Evolutionary conservation across 495 filamentous ascomycete genomes (phyloP).

Genomic region (Neurospora sp.): DNA sequence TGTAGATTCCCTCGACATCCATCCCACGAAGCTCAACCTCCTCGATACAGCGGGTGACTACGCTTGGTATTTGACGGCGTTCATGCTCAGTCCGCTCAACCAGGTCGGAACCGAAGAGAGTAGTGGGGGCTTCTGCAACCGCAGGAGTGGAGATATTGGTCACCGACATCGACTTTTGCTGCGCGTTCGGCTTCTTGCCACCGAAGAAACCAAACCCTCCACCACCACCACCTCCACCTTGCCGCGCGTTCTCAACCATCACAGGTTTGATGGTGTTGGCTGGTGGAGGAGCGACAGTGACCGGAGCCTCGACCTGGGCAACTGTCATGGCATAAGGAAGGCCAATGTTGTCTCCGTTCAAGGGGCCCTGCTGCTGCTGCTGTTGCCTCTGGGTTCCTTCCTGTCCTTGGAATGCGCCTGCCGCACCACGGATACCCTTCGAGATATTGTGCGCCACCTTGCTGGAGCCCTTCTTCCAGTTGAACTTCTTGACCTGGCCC

Average conservation of each 20-base stretch:
- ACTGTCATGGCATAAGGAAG: slow-evolving; percentile 53
- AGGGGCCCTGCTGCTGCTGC: slow-evolving; percentile 29
- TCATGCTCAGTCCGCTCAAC: slow-evolving; percentile 80
- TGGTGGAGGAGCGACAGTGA: slow-evolving; percentile 13
- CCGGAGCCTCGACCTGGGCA: slow-evolving; percentile 36
- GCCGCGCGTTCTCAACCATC: slow-evolving; percentile 45
- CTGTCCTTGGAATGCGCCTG: slow-evolving; percentile 43
- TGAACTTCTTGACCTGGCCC: slow-evolving; percentile 87
- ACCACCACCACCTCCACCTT: slow-evolving; percentile 20
- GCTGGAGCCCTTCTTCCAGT: slow-evolving; percentile 95
- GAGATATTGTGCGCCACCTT: slow-evolving; percentile 86
- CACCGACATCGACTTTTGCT: slow-evolving; percentile 43
- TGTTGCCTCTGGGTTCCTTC: slow-evolving; percentile 14
- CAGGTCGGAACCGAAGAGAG: slow-evolving; percentile 86
- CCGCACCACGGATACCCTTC: slow-evolving; percentile 83
- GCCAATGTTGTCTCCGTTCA: slow-evolving; percentile 46
- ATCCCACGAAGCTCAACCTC: slow-evolving; percentile 96
- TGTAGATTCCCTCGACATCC: slow-evolving; percentile 96
- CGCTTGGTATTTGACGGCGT: slow-evolving; percentile 76
- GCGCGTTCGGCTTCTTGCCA: slow-evolving; percentile 27
- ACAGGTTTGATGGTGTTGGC: slow-evolving; percentile 14
- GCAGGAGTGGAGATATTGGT: slow-evolving; percentile 40
- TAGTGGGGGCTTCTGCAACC: slow-evolving; percentile 46
- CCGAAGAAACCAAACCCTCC: slow-evolving; percentile 63
- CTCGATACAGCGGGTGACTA: slow-evolving; percentile 91